phyloP scores from a whole-genome alignment of 1,139 yeast species.

The Diutina rugosa region DNA sequence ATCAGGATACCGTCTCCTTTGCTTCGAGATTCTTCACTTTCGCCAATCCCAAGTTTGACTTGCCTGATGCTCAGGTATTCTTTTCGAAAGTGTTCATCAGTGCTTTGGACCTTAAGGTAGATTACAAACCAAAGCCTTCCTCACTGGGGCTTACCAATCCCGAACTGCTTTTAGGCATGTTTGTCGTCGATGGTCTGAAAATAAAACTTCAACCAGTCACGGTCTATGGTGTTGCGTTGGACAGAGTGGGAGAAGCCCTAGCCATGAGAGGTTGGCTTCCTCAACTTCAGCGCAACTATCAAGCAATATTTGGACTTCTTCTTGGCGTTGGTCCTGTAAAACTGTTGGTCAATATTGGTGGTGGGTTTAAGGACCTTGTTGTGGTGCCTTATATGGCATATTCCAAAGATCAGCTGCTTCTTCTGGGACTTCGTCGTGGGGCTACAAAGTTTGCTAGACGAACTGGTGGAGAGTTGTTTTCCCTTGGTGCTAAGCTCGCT shows the following conservation, averaged over 20 bases:
- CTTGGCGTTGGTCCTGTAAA: constrained; percentile 78
- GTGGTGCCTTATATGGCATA: constrained; percentile 68
- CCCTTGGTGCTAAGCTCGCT: constrained; percentile 75
- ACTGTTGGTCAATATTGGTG: constrained; percentile 65
- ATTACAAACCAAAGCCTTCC: constrained; percentile 68
- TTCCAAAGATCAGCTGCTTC: constrained; percentile 54
- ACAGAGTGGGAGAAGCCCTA: constrained; percentile 40
- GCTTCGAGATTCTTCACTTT: constrained; percentile 69
- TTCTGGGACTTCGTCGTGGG: constrained; percentile 67
- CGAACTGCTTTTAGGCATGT: constrained; percentile 75
- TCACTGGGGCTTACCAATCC: constrained; percentile 39
- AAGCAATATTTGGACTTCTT: constrained; percentile 31
- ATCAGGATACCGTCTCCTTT: constrained; percentile 88
- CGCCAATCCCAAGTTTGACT: constrained; percentile 53
- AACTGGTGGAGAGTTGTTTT: constrained; percentile 70
- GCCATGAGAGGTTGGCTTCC: constrained; percentile 13
- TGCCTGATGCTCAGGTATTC: constrained; percentile 52
- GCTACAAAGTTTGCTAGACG: constrained; percentile 65
- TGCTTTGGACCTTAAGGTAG: constrained; percentile 56
- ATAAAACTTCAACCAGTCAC: constrained; percentile 48
- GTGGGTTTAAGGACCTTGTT: constrained; percentile 63
- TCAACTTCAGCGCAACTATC: not conserved
- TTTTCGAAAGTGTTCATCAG: constrained; percentile 57
- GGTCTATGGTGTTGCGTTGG: constrained; percentile 71
- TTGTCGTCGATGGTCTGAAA: constrained; percentile 76